phyloP scores from a whole-genome alignment of 768 basidiomycete genomes.

The Lentinula edodes region DNA sequence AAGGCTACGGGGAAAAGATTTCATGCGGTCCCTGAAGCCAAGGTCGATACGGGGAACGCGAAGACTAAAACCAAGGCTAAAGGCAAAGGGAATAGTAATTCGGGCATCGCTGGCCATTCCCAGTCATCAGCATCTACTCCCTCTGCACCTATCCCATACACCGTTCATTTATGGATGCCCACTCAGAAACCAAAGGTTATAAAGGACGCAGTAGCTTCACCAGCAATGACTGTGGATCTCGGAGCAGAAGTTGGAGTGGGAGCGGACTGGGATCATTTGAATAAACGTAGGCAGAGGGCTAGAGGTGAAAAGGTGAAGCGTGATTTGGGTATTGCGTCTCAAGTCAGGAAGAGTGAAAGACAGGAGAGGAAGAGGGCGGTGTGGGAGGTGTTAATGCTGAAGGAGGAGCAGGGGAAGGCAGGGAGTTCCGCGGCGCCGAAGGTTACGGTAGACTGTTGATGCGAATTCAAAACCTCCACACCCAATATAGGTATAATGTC shows the following conservation, averaged over 20 bases:
- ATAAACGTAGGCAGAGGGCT: constrained; percentile 43
- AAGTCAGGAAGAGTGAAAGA: background rate
- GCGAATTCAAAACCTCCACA: background rate
- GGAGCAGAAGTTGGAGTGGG: constrained; percentile 40
- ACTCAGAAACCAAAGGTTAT: constrained; percentile 6
- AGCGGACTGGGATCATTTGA: constrained; percentile 53
- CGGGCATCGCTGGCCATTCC: constrained; percentile 12
- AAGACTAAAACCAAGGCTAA: constrained; percentile 12
- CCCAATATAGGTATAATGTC: background rate
- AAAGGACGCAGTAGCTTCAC: background rate
- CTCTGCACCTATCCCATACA: constrained; percentile 15
- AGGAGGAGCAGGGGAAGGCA: background rate
- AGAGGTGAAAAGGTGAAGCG: constrained; percentile 38
- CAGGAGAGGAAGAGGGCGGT: background rate
- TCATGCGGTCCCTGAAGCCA: constrained; percentile 11
- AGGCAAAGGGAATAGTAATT: constrained; percentile 9
- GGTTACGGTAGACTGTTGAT: background rate
- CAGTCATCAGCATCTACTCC: constrained; percentile 15
- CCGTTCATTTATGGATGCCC: constrained; percentile 38
- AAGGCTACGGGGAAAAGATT: constrained; percentile 31
- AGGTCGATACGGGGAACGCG: constrained; percentile 6
- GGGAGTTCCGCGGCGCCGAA: background rate
- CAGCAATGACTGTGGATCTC: background rate
- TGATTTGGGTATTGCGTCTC: constrained; percentile 31
- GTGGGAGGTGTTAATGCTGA: background rate